Percentiles rank a stretch among this genome's conserved stretches.
Conservation (phyloP, 768 basidiomycete genomes). For the Lactarius hengduanensis region DNA sequence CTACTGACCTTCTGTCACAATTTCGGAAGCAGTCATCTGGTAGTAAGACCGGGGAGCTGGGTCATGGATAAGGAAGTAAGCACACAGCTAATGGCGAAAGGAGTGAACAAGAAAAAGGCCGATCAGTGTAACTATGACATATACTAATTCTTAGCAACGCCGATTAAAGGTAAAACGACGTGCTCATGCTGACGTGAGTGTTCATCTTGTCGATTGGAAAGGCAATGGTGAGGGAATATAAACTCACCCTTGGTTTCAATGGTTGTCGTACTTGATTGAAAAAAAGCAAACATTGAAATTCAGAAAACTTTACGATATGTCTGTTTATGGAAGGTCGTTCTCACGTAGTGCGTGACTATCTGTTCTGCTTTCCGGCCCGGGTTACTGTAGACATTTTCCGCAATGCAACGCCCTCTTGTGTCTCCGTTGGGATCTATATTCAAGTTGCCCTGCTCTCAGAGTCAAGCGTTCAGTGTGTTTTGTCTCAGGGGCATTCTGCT, state of each 20-base stretch:
- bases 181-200: slow-evolving; percentile 48
- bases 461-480: neutral
- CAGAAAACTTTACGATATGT: neutral
- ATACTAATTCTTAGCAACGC: slow-evolving; percentile 51
- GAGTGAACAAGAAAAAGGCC: slow-evolving; percentile 36
- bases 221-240: slow-evolving; percentile 10
- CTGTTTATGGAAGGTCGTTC: slow-evolving; percentile 29
- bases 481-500: neutral
- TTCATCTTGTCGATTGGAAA: slow-evolving; percentile 57
- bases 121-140: slow-evolving; percentile 96
- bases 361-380: neutral
- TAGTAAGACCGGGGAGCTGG: neutral
- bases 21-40: slow-evolving; percentile 26
- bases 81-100: slow-evolving; percentile 20
- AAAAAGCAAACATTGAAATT: neutral
- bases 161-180: slow-evolving; percentile 49
- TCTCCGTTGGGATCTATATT: neutral
- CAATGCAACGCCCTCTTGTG: neutral
- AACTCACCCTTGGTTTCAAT: slow-evolving; percentile 21
- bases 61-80: slow-evolving; percentile 5
- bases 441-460: neutral
- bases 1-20: neutral
- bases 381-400: neutral
- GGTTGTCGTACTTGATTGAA: neutral
- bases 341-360: neutral